phyloP scores from a whole-genome alignment of 2,329 filamentous ascomycete species.

The Hymenoscyphus occultus region DNA sequence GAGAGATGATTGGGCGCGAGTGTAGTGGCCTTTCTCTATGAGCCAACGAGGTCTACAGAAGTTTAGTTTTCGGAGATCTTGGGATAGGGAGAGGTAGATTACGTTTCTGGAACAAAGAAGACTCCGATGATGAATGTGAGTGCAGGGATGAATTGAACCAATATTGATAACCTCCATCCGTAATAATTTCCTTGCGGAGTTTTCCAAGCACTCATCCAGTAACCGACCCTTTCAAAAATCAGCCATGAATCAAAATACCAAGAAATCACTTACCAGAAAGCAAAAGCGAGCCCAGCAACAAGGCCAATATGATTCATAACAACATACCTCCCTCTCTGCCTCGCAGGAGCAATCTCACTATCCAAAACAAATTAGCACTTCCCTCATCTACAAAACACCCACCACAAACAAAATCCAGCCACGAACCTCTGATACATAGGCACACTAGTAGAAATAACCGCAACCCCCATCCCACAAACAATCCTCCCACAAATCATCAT shows the following conservation, averaged over 20 bases:
- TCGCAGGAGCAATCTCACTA: conserved; percentile 54
- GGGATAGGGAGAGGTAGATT: conserved; percentile 27
- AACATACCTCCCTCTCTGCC: conserved; percentile 52
- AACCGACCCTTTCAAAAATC: conserved; percentile 48
- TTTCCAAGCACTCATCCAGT: conserved; percentile 53
- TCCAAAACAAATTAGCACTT: not conserved
- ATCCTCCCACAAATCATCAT: conserved; percentile 52
- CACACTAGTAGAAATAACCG: conserved; percentile 54
- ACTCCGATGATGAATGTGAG: conserved; percentile 48
- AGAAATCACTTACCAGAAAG: conserved; percentile 47
- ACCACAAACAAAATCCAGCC: not conserved
- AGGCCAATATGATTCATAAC: conserved; percentile 60
- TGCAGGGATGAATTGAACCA: conserved; percentile 51
- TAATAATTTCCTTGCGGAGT: conserved; percentile 42
- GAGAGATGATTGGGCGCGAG: conserved; percentile 45
- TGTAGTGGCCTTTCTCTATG: conserved; percentile 47
- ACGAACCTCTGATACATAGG: conserved; percentile 54
- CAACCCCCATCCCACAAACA: conserved; percentile 51
- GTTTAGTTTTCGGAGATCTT: not conserved
- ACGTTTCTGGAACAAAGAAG: conserved; percentile 55
- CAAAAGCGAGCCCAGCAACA: conserved; percentile 50
- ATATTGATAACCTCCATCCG: conserved; percentile 53
- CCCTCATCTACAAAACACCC: not conserved
- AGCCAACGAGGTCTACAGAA: conserved; percentile 52
- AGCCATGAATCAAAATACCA: conserved; percentile 8